Base-by-base conservation (phyloP, 768 basidiomycete genomes). In the Tulasnella sp. region DNA sequence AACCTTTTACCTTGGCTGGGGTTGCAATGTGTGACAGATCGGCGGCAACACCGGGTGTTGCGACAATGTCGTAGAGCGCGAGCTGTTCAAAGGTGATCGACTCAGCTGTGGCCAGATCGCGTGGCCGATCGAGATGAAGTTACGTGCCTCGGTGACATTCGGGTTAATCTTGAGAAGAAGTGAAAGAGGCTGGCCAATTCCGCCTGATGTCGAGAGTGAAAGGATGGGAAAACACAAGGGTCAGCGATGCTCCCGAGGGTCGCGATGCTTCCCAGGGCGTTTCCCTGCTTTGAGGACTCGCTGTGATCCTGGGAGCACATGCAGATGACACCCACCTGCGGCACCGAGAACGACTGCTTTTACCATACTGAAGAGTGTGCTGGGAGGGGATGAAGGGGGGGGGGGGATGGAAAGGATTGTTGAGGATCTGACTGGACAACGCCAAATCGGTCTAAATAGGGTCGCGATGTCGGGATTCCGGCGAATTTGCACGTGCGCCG, bases 261-360 rank as follows among this genome's bases (percentile, higher is more conserved):
- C 31, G 58, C 58, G 58, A 25, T 64, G 58, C 58, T 29, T 64
- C 58, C 58, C 29, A 64, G 58, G 25, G 31, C 58, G 31, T 64
- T 17, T 5, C 31, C 12, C 58, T 34, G 25, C 25, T 25, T 14
- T 25, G 29, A 2, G 25, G 15, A 25, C 19, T 19, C 64, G 29
- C 37, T 22, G 40, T 5, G 29, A 69, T 38, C 67, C 40, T 75
- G 58, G 69, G 31, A 11, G 12, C 38, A 29, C 14, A 58, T 69
- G 31, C 36, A 52, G 31, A 76, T 45, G 17, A 79, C 3, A 80
- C 84, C 74, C 80, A 93, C 94, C 95, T 83, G 93, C 91, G 85
- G 96, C 96, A 83, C 96, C 96, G 82, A 99, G 96, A 79, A 99
- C 95, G 82, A 94, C 94, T 86, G 89, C 94, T 85, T 96, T 95